Evolutionary conservation across 2,329 filamentous ascomycete species (phyloP).

Genomic region (Cryphonectria radicalis): DNA sequence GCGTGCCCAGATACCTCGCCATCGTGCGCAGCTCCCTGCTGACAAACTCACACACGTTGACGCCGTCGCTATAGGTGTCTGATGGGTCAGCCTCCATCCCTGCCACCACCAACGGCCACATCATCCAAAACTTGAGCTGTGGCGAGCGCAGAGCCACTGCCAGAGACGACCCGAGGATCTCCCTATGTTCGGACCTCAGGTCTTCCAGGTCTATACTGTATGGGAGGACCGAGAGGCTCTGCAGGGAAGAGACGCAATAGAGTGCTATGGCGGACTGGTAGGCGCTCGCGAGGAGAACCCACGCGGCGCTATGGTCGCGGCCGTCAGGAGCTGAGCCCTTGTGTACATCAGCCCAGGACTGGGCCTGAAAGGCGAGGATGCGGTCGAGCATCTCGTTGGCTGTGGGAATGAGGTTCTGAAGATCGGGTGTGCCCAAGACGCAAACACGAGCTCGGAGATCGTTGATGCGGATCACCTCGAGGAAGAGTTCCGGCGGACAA

Average conservation of each 20-base stretch:
- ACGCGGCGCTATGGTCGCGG: conserved; percentile 22
- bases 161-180: conserved; percentile 32
- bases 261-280: conserved; percentile 40
- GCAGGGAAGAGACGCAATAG: conserved; percentile 44
- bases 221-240: conserved; percentile 38
- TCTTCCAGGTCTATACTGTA: conserved; percentile 1
- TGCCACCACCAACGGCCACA: conserved; percentile 44
- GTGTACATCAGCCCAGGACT: conserved; percentile 36
- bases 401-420: neutral
- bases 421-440: neutral
- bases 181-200: conserved; percentile 18
- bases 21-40: conserved; percentile 34
- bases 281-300: conserved; percentile 38
- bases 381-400: conserved; percentile 32
- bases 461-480: conserved; percentile 42
- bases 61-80: neutral
- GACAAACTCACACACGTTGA: conserved; percentile 36
- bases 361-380: conserved; percentile 38
- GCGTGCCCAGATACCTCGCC: conserved; percentile 36
- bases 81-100: conserved; percentile 39
- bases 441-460: conserved; percentile 37
- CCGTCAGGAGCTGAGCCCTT: conserved; percentile 34
- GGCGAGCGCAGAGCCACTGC: conserved; percentile 28
- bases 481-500: conserved; percentile 40
- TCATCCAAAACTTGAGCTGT: conserved; percentile 34